These are phyloP conservation scores for Amphicarpaea edgeworthii DNA, from an alignment of 306 rosid genomes.

Conservation along the genomic window DNA sequence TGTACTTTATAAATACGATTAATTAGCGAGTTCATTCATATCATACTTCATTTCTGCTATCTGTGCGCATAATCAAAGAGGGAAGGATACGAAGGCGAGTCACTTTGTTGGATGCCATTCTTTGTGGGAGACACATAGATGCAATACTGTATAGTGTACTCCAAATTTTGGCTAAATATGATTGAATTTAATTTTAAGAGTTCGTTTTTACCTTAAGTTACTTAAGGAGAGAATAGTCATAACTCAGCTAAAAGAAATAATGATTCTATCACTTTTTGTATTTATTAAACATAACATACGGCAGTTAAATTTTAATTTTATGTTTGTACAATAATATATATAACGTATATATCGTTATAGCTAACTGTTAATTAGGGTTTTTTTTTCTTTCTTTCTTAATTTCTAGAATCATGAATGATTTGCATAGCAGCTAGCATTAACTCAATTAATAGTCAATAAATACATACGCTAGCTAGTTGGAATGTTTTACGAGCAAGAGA, in stretches of 20 bases:
- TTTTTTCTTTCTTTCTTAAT: neutral
- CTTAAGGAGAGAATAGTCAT: neutral
- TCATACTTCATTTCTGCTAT: neutral
- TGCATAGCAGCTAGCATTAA: conserved; percentile 4
- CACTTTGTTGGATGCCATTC: neutral
- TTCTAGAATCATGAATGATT: neutral
- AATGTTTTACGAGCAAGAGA: neutral
- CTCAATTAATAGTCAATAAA: neutral
- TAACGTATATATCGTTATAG: neutral
- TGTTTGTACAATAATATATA: neutral
- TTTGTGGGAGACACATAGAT: neutral
- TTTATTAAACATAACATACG: neutral
- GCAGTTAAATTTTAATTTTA: neutral
- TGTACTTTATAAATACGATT: neutral
- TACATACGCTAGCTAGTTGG: neutral
- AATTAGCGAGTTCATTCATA: neutral
- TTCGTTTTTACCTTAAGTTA: neutral
- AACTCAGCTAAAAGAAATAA: neutral
- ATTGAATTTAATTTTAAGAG: neutral
- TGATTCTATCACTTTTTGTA: neutral
- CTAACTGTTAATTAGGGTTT: neutral
- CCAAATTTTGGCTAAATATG: neutral
- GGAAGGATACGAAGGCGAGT: neutral
- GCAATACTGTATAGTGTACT: neutral
- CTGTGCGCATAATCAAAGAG: neutral